Base-by-base conservation (phyloP, 2,329 filamentous ascomycete species). In the Neonectria ditissima region DNA sequence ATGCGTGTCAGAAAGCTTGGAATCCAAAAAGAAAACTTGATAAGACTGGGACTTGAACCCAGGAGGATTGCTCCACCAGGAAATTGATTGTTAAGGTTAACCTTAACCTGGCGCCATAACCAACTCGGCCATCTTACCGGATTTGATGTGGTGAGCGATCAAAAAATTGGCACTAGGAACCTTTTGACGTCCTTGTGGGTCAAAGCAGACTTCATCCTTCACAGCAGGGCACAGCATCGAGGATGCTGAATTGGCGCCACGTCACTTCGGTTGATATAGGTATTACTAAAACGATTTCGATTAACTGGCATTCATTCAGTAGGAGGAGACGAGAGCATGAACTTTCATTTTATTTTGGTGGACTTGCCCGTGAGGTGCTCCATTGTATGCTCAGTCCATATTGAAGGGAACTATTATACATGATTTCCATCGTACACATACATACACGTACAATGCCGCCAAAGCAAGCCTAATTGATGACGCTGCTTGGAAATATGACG, bases 71-170 rank as follows among this genome's bases (percentile, higher is more conserved):
- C 59, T 62, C 59, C 59, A 62, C 51, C 59, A 62, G 59, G 59
- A 62, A 62, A 50, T 54, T 48, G 45, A 53, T 55, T 62, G 59
- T 62, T 56, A 62, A 62, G 59, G 52, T 62, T 62, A 44, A 62
- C 59, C 59, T 62, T 62, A 62, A 62, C 59, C 59, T 62, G 59
- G 45, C 59, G 59, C 59, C 59, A 62, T 62, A 62, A 62, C 59
- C 59, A 62, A 62, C 59, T 62, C 59, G 59, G 59, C 59, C 59
- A 62, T 62, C 53, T 62, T 54, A 57, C 59, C 59, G 24, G 45
- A 16, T 57, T 13, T 26, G 28, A 45, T 52, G n/a, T 41, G 30
- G 4, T 3, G 5, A 0, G 6, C 0, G 1, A 0, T 5, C 1
- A 16, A 5, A 32, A 44, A 44, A 39, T 26, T n/a, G 11, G 16